A percentile compares a stretch with the other conserved stretches of the same genome.
Evolutionary conservation across 2,329 filamentous ascomycete genomes (phyloP).

Genomic region (Drechslerella stenobrocha): DNA sequence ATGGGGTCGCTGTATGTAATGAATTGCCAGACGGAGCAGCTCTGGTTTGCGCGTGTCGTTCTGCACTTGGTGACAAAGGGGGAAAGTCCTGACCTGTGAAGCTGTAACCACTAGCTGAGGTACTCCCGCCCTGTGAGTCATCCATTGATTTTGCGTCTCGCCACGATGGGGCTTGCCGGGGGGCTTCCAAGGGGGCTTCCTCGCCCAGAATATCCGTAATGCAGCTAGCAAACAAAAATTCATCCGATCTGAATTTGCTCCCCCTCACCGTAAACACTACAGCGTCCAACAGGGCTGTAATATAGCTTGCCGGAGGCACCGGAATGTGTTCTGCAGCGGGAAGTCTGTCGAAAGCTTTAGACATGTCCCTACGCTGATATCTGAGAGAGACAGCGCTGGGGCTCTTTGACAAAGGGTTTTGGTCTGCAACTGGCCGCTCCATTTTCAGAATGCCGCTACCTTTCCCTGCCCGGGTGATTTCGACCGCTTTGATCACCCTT

Average conservation of each 20-base stretch:
- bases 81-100: conserved; percentile 41
- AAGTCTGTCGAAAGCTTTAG: conserved; percentile 10
- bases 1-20: conserved; percentile 10
- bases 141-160: conserved; percentile 27
- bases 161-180: conserved; percentile 22
- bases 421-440: conserved; percentile 64
- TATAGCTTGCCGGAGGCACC: conserved; percentile 63
- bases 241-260: conserved; percentile 69
- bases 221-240: conserved; percentile 65
- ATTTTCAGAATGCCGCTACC: conserved; percentile 24
- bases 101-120: conserved; percentile 21
- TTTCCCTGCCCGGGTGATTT: conserved; percentile 21
- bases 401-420: conserved; percentile 54
- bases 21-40: conserved; percentile 10
- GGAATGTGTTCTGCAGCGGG: conserved; percentile 54
- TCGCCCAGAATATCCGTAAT: conserved; percentile 41
- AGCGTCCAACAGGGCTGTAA: conserved; percentile 74
- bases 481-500: conserved; percentile 66
- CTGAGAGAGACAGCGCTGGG: conserved; percentile 58
- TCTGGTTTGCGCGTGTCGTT: conserved; percentile 26
- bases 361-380: conserved; percentile 62
- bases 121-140: conserved; percentile 13
- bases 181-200: conserved; percentile 23
- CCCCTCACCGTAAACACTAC: conserved; percentile 75
- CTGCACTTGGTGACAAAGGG: conserved; percentile 32